Conservation (phyloP, 148 eudicot species). For the Cornus controversa region DNA sequence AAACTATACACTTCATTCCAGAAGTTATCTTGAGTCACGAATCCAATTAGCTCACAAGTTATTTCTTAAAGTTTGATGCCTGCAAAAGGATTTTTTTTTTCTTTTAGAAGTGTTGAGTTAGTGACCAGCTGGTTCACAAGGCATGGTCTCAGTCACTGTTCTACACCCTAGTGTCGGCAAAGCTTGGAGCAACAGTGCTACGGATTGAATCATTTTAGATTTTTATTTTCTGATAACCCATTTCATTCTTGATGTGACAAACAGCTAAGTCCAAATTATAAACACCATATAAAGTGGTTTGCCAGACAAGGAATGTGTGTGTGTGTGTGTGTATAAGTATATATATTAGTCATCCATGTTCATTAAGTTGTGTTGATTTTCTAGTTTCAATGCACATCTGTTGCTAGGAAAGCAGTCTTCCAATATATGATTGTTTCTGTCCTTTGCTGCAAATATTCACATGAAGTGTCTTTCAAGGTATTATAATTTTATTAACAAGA, state of each 20-base stretch:
- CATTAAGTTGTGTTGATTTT: not conserved
- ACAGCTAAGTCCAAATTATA: not conserved
- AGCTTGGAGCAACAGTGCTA: not conserved
- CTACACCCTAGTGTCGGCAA: not conserved
- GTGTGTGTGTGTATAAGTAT: not conserved
- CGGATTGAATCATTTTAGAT: not conserved
- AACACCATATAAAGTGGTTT: not conserved
- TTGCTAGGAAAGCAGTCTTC: slow-evolving; percentile 3
- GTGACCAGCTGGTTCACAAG: no score
- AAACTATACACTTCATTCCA: no score
- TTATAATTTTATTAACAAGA: no score
- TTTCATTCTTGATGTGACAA: not conserved
- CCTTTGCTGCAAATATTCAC: not conserved
- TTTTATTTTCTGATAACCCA: not conserved
- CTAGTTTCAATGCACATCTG: not conserved
- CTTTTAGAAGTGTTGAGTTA: no score
- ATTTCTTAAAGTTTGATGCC: no score
- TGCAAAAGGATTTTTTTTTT: no score
- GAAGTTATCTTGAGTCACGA: no score
- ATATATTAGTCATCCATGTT: not conserved
- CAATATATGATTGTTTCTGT: slow-evolving; percentile 1
- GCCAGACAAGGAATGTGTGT: not conserved
- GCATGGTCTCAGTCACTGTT: no score
- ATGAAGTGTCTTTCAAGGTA: not conserved
- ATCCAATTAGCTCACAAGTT: no score